These are phyloP conservation scores for Rhizopus microsporus DNA, from an alignment of 371 early-diverging fungal species.

Conservation along the genomic window DNA sequence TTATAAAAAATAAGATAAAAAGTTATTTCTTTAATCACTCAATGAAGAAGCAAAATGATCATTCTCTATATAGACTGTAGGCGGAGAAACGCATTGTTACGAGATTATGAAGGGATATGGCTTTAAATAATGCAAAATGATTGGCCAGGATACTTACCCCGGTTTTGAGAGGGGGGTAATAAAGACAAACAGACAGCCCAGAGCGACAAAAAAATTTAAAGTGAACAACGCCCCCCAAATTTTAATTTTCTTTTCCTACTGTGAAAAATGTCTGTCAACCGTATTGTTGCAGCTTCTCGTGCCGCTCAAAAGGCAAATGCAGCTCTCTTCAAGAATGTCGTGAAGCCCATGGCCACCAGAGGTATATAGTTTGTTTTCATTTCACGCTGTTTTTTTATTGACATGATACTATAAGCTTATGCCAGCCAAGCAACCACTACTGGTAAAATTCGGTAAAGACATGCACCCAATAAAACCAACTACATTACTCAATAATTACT, in stretches of 20 bases:
- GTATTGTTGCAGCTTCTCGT: conserved; percentile 1
- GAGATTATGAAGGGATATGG: too few species aligned
- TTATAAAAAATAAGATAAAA: too few species aligned
- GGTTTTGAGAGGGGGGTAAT: not conserved
- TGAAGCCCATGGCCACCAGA: conserved; percentile 1
- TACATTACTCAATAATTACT: conserved; percentile 1
- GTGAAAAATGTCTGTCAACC: not conserved
- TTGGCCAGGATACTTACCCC: not conserved
- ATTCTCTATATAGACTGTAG: too few species aligned
- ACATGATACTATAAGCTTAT: not conserved
- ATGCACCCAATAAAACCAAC: not conserved
- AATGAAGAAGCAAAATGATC: too few species aligned
- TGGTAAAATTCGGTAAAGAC: conserved; percentile 50
- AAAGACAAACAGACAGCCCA: too few species aligned
- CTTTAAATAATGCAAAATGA: not conserved
- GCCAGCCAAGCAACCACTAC: conserved; percentile 24
- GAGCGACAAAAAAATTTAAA: not conserved
- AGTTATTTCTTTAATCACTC: too few species aligned
- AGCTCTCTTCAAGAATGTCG: not conserved
- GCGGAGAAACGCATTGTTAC: too few species aligned
- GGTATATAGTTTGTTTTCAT: not conserved
- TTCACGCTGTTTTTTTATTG: not conserved
- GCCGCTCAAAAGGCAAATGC: conserved; percentile 3
- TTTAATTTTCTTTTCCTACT: conserved; percentile 1
- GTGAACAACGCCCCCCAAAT: not conserved